phyloP scores from a whole-genome alignment of 805 yeast genomes.

The Saccharomycopsis selenospora region DNA sequence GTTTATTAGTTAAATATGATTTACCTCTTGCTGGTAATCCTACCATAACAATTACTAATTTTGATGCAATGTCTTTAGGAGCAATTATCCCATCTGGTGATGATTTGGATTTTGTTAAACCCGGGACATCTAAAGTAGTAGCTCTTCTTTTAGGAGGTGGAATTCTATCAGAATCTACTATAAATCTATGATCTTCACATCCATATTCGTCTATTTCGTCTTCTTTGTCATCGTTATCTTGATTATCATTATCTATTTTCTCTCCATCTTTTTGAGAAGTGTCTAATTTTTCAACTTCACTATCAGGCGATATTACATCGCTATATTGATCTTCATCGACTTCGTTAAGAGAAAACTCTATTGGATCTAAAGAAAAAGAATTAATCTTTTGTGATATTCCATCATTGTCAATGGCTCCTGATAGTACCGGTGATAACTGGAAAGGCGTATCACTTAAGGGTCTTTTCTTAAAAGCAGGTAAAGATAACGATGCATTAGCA shows the following conservation, averaged over 20 bases:
- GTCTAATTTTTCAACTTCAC: not conserved
- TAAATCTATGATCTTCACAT: slow-evolving; percentile 25
- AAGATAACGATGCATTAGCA: no score
- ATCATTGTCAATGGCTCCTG: no score
- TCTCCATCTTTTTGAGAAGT: not conserved
- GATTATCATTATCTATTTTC: not conserved
- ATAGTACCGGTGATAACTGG: slow-evolving; percentile 31
- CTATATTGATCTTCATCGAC: not conserved
- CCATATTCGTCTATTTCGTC: slow-evolving; percentile 26
- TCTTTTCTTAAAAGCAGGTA: slow-evolving; percentile 60
- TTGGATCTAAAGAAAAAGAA: slow-evolving; percentile 26
- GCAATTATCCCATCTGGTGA: slow-evolving; percentile 64
- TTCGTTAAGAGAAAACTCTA: not conserved
- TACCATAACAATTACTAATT: slow-evolving; percentile 61
- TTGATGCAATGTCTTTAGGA: slow-evolving; percentile 26
- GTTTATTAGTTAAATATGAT: slow-evolving; percentile 59
- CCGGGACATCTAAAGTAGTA: slow-evolving; percentile 86
- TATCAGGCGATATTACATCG: not conserved
- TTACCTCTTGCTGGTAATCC: slow-evolving; percentile 73
- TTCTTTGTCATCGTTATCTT: not conserved
- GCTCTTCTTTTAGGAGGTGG: slow-evolving; percentile 46
- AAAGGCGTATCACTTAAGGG: slow-evolving; percentile 74
- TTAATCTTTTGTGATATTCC: no score
- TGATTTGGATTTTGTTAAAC: slow-evolving; percentile 72
- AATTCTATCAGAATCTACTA: not conserved